Evolutionary conservation across 2,329 filamentous ascomycete species (phyloP).

Genomic region (Ophiostoma perfectum): DNA sequence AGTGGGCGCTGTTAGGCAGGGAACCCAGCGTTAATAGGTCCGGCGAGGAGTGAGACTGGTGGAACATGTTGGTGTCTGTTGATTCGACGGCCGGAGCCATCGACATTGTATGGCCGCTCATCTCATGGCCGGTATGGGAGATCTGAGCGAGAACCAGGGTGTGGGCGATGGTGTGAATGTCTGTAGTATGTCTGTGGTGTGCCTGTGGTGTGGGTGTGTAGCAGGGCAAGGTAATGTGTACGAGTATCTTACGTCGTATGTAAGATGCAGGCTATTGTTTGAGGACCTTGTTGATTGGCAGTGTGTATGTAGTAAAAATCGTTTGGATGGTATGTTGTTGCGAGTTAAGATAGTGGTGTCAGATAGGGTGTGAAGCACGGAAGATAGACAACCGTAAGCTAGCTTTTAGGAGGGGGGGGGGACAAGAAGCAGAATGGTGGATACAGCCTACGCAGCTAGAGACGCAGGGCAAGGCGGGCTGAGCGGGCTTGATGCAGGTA

Average conservation of each 20-base stretch:
- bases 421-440: conserved; percentile 1
- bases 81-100: conserved; percentile 40
- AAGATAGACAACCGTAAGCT: conserved; percentile 19
- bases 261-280: conserved; percentile 17
- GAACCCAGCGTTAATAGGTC: conserved; percentile 29
- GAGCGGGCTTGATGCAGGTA: conserved; percentile 17
- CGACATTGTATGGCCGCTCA: conserved; percentile 40
- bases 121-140: conserved; percentile 35
- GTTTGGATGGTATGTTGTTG: conserved; percentile 4
- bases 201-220: background rate
- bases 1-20: conserved; percentile 23
- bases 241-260: conserved; percentile 6
- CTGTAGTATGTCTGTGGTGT: conserved; percentile 6
- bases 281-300: conserved; percentile 15
- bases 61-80: conserved; percentile 31
- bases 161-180: conserved; percentile 7
- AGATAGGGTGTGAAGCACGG: conserved; percentile 21
- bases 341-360: conserved; percentile 15
- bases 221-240: background rate
- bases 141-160: conserved; percentile 18
- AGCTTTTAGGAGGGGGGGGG: conserved; percentile 12
- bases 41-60: conserved; percentile 35
- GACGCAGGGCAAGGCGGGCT: conserved; percentile 18
- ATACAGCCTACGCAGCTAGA: conserved; percentile 12
- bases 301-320: conserved; percentile 14